Base-by-base conservation (phyloP, 805 yeast genomes). In the Wickerhamomyces alni region DNA sequence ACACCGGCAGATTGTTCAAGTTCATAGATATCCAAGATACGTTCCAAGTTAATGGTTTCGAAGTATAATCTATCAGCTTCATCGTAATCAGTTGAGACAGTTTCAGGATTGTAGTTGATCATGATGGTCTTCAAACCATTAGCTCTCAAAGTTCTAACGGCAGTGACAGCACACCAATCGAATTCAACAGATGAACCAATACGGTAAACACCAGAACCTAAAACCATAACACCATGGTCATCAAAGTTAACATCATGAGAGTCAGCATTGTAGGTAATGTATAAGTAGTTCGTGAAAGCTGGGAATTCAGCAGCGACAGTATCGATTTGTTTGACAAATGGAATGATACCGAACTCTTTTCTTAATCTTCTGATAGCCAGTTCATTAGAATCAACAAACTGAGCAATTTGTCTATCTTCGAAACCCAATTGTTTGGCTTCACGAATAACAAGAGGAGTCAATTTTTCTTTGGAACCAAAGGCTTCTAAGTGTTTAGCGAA, bases 221-320 rank as follows among this genome's bases (percentile, higher is more conserved):
- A 72, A 32, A 91, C 99, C 85, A 91, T 86, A 37, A 85, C 82
- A 63, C 97, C 97, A 48, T 88, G 80, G 49, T 91, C 97, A 51
- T 88, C 80, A 58, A 91, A 93, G n/a, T 70, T 61, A 44, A 93
- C 78, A 66, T 91, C 99, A 51, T 84, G 82, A 27, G 83, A 67
- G 51, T 85, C 88, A 35, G 96, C 98, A 58, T 87, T 89, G 70
- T 93, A 91, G 29, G 98, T 93, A 66, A 87, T 77, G 72, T 93
- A 91, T 65, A 91, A 72, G 67, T 91, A 91, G 71, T 91, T 91
- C 54, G 99, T 91, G 68, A 63, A 75, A 36, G 97, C 96, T 38
- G 99, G 99, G 78, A 91, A 93, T 67, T 91, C 99, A 37, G 99
- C 98, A 37, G 99, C 99, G 51, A 91, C 95, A 22, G 99, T 91